Evolutionary conservation across 2,329 filamentous ascomycete species (phyloP), one percentile per base, ranked within the genome.

Genomic region (Aspergillus thermomutatus): DNA sequence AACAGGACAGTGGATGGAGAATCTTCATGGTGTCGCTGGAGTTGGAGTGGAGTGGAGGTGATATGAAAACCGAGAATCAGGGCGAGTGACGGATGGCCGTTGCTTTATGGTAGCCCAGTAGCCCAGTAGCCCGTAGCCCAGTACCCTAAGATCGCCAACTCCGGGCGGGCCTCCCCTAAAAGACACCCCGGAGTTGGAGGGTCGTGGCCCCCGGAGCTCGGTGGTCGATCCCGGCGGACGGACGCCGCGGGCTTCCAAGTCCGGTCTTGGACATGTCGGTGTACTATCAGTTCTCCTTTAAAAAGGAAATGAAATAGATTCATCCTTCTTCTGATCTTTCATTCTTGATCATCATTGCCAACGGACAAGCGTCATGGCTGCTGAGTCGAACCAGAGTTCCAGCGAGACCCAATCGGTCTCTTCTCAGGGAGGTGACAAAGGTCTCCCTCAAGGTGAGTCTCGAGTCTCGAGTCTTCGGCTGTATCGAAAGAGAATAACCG

Each of bases 281-380:
- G 11, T 45, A 2, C 41, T 4, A 45, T 7, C 8, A 9, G n/a
- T 21, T 6, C 3, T 45, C 9, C 19, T 41, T 41, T 21, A 45
- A 45, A 23, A 25, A 45, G 7, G 26, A 27, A 31, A 5, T 11
- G 19, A 14, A 45, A 45, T 45, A 25, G 2, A 45, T 17, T 26
- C 21, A 14, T 31, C 23, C 6, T 52, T 3, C 50, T 45, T 17
- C 17, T 17, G 9, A 46, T 45, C 41, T 19, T 45, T 28, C 11
- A 14, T 27, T 45, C 23, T 46, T 52, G 11, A 23, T 26, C 4
- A 28, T 23, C 11, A 45, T 31, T 26, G 8, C 23, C 9, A 23
- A 46, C 37, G 28, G 50, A 46, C 50, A 52, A 52, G 37, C 37
- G 3, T 52, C 17, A 52, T 52, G 50, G 50, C 50, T n/a, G 50